Evolutionary conservation across 495 filamentous ascomycete species (phyloP).

Genomic region (Thermothielavioides terrestris): DNA sequence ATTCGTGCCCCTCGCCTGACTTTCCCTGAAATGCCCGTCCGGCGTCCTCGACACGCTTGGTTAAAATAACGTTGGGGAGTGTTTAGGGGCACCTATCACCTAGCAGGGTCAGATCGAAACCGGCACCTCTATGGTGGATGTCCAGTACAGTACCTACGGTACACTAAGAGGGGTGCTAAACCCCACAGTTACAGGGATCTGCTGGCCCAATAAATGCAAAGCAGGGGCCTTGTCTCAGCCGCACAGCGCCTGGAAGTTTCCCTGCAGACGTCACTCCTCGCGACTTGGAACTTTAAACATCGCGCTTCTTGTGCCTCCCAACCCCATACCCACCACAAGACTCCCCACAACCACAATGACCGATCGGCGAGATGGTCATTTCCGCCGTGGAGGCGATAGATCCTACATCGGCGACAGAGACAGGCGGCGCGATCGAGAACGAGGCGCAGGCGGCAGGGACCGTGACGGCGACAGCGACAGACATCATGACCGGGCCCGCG

Average conservation of each 20-base stretch:
- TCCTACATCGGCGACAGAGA: conserved; percentile 16
- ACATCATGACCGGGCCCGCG: conserved; percentile 23
- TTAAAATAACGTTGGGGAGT: too few species aligned
- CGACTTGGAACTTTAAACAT: neutral
- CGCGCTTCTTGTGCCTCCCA: neutral
- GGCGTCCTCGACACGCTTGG: too few species aligned
- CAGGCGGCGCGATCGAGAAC: conserved; percentile 12
- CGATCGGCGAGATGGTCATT: conserved; percentile 17
- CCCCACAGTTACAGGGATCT: too few species aligned
- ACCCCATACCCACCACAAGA: neutral
- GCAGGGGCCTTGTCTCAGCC: conserved; percentile 17
- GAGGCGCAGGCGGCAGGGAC: conserved; percentile 15
- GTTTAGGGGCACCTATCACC: too few species aligned
- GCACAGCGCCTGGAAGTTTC: conserved; percentile 13
- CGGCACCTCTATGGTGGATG: too few species aligned
- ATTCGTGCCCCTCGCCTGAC: too few species aligned
- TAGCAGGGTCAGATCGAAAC: too few species aligned
- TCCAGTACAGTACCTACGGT: too few species aligned
- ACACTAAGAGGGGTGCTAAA: too few species aligned
- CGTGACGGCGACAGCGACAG: conserved; percentile 27
- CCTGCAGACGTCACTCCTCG: conserved; percentile 13
- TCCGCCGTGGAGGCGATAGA: conserved; percentile 22
- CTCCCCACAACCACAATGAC: conserved; percentile 14
- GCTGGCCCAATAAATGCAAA: too few species aligned
- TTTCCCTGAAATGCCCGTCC: too few species aligned